Evolutionary conservation across 2,329 filamentous ascomycete genomes (phyloP).

Genomic region (Blumeria graminis): DNA sequence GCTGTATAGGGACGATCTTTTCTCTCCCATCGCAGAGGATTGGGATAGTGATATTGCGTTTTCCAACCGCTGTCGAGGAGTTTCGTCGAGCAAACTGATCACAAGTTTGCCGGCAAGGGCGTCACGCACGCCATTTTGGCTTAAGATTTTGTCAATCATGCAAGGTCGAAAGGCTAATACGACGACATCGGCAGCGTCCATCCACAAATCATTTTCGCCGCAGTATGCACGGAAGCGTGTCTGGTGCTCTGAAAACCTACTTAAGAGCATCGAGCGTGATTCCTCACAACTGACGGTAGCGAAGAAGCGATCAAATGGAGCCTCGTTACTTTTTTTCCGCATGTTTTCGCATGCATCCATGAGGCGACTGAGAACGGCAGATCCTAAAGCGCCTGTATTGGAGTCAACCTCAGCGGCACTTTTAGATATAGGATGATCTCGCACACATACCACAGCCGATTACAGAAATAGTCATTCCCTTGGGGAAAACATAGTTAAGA

Average conservation of each 20-base stretch:
- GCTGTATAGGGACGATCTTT: not conserved
- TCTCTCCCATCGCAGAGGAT: not conserved
- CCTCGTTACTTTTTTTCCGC: not conserved
- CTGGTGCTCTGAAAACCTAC: not conserved
- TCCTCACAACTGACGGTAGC: constrained; percentile 20
- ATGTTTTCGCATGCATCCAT: not conserved
- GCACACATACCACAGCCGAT: constrained; percentile 2
- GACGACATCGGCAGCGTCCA: constrained; percentile 45
- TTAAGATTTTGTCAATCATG: constrained; percentile 43
- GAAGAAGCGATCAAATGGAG: constrained; percentile 13
- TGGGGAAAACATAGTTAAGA: not conserved
- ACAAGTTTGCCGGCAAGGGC: constrained; percentile 61
- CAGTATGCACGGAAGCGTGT: constrained; percentile 14
- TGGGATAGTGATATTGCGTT: constrained; percentile 29
- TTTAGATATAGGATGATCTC: not conserved
- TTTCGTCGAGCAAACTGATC: constrained; percentile 60
- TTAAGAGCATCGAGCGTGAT: constrained; percentile 16
- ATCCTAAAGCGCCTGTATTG: constrained; percentile 1
- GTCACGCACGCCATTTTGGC: constrained; percentile 39
- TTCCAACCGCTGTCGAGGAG: constrained; percentile 45
- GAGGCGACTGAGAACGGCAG: not conserved
- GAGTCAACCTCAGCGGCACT: not conserved
- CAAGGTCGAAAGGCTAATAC: constrained; percentile 65
- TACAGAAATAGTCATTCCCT: not conserved
- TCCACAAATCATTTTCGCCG: constrained; percentile 41